These are phyloP conservation scores for Plasmodium ovale DNA, from an alignment of 169 alveolate species.

Conservation along the genomic window DNA sequence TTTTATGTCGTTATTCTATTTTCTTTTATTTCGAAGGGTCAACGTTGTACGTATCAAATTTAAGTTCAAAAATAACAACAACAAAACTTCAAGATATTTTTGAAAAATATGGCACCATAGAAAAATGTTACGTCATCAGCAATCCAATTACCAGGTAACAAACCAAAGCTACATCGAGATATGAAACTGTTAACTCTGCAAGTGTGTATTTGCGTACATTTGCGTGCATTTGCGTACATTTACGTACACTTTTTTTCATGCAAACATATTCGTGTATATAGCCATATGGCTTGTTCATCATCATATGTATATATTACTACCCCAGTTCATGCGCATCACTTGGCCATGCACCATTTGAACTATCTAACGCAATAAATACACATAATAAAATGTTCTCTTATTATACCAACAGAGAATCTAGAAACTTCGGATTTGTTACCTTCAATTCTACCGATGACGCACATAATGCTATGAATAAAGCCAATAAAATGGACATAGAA, in stretches of 20 bases:
- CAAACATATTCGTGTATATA: too few species aligned
- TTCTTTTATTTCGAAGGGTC: conserved; percentile 24
- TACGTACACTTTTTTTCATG: too few species aligned
- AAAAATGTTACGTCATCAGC: conserved; percentile 71
- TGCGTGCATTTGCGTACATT: too few species aligned
- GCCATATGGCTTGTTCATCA: too few species aligned
- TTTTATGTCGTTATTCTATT: background rate
- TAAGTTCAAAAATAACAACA: conserved; percentile 76
- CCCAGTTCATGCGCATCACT: too few species aligned
- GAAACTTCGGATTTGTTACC: conserved; percentile 75
- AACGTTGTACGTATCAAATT: conserved; percentile 70
- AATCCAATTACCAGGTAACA: conserved; percentile 73
- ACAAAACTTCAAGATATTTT: conserved; percentile 56
- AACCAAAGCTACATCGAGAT: background rate
- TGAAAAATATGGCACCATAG: conserved; percentile 69
- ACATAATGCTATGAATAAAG: conserved; percentile 59
- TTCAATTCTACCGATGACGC: conserved; percentile 59
- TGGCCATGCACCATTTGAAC: too few species aligned
- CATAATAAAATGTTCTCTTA: background rate
- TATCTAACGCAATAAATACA: too few species aligned
- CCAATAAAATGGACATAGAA: conserved; percentile 73
- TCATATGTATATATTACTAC: too few species aligned
- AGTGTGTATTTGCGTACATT: background rate
- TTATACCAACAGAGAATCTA: conserved; percentile 50
- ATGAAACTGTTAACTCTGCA: background rate